Evolutionary conservation across 257 asterid genomes (phyloP).

Genomic region (Forsythia viridissima): DNA sequence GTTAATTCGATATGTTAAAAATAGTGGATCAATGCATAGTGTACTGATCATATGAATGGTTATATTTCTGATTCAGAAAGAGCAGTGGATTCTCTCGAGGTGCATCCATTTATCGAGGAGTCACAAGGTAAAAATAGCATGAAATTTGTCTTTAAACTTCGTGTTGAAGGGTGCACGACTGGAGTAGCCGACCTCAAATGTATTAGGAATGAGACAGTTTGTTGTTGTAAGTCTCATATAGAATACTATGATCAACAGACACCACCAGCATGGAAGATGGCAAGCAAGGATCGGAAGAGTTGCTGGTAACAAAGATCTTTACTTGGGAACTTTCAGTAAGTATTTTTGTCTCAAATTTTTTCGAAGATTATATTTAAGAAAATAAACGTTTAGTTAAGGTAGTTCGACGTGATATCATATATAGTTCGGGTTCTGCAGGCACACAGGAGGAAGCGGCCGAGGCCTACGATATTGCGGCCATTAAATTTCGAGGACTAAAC

Average conservation of each 20-base stretch:
- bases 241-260: slow-evolving; percentile 38
- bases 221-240: background rate
- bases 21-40: background rate
- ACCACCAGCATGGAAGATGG: slow-evolving; percentile 97
- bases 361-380: background rate
- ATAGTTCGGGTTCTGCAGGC: slow-evolving; percentile 30
- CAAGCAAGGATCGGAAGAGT: slow-evolving; percentile 97
- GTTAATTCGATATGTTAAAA: background rate
- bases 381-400: no score
- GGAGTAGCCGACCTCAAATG: background rate
- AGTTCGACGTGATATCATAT: background rate
- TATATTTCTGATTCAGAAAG: slow-evolving; percentile 47
- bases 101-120: slow-evolving; percentile 89
- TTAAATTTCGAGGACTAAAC: slow-evolving; percentile 76
- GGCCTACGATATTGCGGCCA: slow-evolving; percentile 93
- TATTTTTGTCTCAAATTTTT: background rate
- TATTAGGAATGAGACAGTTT: background rate
- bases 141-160: background rate
- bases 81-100: slow-evolving; percentile 97
- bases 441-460: slow-evolving; percentile 97
- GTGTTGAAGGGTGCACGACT: background rate
- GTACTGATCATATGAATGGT: background rate
- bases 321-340: slow-evolving; percentile 91
- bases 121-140: slow-evolving; percentile 59
- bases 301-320: slow-evolving; percentile 92